Evolutionary conservation across 2,329 filamentous ascomycete genomes (phyloP).

Genomic region (Aspergillus novoparasiticus): DNA sequence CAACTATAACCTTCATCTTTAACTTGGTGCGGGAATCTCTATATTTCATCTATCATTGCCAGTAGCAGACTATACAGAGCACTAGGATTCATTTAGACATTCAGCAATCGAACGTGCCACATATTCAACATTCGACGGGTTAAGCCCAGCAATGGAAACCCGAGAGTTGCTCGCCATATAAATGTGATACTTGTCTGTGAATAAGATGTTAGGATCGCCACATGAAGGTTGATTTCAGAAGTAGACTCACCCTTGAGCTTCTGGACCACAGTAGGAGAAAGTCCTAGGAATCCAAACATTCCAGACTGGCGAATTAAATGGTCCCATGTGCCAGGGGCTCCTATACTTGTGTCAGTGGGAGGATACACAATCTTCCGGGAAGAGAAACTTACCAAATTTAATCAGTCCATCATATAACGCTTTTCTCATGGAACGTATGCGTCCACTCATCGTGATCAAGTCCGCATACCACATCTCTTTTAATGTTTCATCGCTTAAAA

Average conservation of each 20-base stretch:
- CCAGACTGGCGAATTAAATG: constrained; percentile 81
- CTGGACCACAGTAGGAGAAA: constrained; percentile 47
- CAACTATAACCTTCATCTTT: too few relatives aligned
- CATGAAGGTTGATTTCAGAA: not conserved
- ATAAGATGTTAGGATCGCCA: constrained; percentile 2
- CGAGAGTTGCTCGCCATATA: constrained; percentile 77
- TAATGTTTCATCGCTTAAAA: constrained; percentile 75
- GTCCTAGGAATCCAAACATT: constrained; percentile 84
- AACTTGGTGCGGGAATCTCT: too few relatives aligned
- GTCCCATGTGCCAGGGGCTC: constrained; percentile 69
- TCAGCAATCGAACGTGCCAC: constrained; percentile 30
- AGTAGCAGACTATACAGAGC: not conserved
- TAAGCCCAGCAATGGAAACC: constrained; percentile 93
- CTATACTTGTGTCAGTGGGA: constrained; percentile 51
- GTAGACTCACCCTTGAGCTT: constrained; percentile 31
- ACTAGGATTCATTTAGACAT: constrained; percentile 13
- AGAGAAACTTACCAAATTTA: not conserved
- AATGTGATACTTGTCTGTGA: constrained; percentile 44
- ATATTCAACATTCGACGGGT: constrained; percentile 51
- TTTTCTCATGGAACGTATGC: constrained; percentile 87
- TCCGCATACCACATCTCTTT: constrained; percentile 89
- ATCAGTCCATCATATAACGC: constrained; percentile 65
- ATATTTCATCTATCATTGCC: not conserved
- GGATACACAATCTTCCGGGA: constrained; percentile 32
- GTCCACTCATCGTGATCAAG: constrained; percentile 83